A percentile compares a stretch with the other conserved stretches of the same genome.
phyloP scores from a whole-genome alignment of 2,329 filamentous ascomycete genomes.

The Cercospora sp. region DNA sequence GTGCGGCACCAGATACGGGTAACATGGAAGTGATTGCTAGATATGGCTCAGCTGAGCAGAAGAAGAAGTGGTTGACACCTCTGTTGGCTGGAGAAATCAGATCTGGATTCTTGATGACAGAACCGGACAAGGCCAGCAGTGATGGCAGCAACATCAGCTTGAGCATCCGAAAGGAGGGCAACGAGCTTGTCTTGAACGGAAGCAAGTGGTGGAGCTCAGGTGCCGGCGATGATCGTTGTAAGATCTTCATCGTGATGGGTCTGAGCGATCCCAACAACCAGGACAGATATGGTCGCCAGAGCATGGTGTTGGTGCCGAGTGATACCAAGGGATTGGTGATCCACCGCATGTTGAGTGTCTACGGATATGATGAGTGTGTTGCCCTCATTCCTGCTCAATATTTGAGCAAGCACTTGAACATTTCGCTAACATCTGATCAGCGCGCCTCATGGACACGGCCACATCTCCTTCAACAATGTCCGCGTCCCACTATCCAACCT shows the following conservation, averaged over 20 bases:
- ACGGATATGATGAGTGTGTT: constrained; percentile 79
- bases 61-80: constrained; percentile 53
- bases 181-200: constrained; percentile 89
- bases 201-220: constrained; percentile 99
- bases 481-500: constrained; percentile 80
- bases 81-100: constrained; percentile 52
- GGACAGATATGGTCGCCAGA: constrained; percentile 85
- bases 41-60: constrained; percentile 53
- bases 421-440: constrained; percentile 4
- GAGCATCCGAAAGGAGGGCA: constrained; percentile 76
- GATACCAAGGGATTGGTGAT: constrained; percentile 83
- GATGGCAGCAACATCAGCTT: constrained; percentile 58
- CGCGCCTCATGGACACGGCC: constrained; percentile 95
- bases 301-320: constrained; percentile 84
- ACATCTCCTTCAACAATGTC: constrained; percentile 86
- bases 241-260: constrained; percentile 95
- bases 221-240: constrained; percentile 87
- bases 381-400: neutral
- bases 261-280: constrained; percentile 77
- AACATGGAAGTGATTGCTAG: constrained; percentile 57
- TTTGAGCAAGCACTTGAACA: too few species aligned
- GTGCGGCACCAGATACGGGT: constrained; percentile 51
- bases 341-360: constrained; percentile 88
- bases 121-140: constrained; percentile 53
- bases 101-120: constrained; percentile 50